Base-by-base conservation (phyloP, 1,139 yeast genomes). In the Debaryomyces subglobosus region DNA sequence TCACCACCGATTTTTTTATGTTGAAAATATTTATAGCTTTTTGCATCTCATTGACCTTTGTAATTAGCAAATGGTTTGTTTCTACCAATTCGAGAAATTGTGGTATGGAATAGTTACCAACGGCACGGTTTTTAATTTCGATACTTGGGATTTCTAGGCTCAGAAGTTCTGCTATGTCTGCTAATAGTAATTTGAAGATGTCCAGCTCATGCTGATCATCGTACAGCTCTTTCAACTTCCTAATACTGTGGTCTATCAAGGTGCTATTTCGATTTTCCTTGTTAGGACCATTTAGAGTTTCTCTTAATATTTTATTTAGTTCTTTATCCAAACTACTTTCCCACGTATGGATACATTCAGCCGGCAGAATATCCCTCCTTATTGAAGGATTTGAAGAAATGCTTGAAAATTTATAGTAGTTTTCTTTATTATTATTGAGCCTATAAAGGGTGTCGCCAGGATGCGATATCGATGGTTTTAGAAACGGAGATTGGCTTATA, bases 321-420 rank as follows among this genome's bases (percentile, higher is more conserved):
- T 48, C 51, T 23, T 39, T 34, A 30, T 45, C 51, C 20, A 48
- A 39, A 13, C 43, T 39, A 12, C 25, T 34, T 16, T 45, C 47
- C 43, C 39, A 38, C 5, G 23, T 18, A 6, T 20, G 5, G 6
- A 39, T 30, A 21, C 27, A 18, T 9, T 34, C 21, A 9, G 21
- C 29, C 5, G 30, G 23, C 29, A 23, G 18, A 15, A 23, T 23
- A 20, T 35, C 27, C 25, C 40, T 45, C 16, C 24, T 44, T 21
- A 39, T 34, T 6, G 44, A 38, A 9, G 47, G 34, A 40, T 20
- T 29, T 18, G 47, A 30, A 3, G 39, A 10, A 20, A 38, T 27
- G n/a, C 24, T 38, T 12, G 42, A 21, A 30, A 25, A 35, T 7
- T 43, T 43, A 18, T 27, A 27, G 15, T 35, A 38, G 32, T 38